Conservation (phyloP, 148 eudicot genomes). For the Linanthus parryae region DNA sequence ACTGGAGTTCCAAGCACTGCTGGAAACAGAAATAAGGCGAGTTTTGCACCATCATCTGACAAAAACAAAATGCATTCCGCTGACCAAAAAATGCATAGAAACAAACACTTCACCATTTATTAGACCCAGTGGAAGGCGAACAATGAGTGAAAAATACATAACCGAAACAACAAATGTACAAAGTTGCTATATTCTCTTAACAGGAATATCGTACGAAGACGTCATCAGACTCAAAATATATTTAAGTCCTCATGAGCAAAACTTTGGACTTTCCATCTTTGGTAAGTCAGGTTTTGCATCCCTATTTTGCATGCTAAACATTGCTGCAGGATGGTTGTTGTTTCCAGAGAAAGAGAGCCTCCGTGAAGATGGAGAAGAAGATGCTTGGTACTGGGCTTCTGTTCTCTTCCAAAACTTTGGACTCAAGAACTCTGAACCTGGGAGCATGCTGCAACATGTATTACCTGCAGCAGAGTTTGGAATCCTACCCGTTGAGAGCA, state of each 20-base stretch:
- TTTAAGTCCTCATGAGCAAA: no score
- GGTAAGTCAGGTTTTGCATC: constrained; percentile 20
- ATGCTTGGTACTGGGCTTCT: constrained; percentile 42
- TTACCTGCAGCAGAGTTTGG: constrained; percentile 28
- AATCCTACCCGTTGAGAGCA: constrained; percentile 51
- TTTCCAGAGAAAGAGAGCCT: constrained; percentile 25
- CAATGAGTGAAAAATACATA: no score
- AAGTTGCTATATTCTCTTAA: no score
- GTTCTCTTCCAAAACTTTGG: constrained; percentile 70
- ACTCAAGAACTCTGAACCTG: constrained; percentile 65
- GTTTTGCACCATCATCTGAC: constrained; percentile 34
- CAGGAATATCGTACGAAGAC: no score
- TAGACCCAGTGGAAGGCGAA: no score
- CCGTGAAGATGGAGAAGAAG: constrained; percentile 20
- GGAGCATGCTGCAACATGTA: constrained; percentile 52
- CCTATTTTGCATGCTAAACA: constrained; percentile 13
- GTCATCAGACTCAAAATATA: no score
- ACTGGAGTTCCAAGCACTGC: constrained; percentile 17
- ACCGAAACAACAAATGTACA: no score
- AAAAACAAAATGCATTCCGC: no score
- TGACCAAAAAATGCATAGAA: no score
- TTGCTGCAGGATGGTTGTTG: constrained; percentile 9
- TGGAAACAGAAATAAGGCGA: constrained; percentile 38
- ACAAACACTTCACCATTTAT: no score
- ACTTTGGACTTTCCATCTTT: constrained; percentile 20